phyloP scores from a whole-genome alignment of 306 rosid genomes.

The Quercus bicolor region DNA sequence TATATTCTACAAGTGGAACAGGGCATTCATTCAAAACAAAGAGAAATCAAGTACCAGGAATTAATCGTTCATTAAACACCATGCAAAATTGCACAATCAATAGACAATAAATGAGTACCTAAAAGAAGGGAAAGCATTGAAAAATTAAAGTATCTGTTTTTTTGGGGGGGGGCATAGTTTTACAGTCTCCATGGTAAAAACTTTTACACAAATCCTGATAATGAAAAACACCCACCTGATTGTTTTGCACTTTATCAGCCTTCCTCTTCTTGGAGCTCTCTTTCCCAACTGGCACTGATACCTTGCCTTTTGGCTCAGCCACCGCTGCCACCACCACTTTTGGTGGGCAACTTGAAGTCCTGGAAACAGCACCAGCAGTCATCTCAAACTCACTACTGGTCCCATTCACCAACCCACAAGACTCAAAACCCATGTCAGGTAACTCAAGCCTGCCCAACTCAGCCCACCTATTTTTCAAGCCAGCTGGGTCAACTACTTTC shows the following conservation, averaged over 20 bases:
- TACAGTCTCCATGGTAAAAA: not conserved
- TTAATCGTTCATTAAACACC: not conserved
- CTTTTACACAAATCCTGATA: not conserved
- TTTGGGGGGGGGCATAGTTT: not conserved
- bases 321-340: slow-evolving; percentile 16
- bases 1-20: not conserved
- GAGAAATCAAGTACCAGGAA: not conserved
- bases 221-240: slow-evolving; percentile 34
- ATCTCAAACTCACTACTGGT: slow-evolving; percentile 23
- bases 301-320: slow-evolving; percentile 16
- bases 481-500: slow-evolving; percentile 40
- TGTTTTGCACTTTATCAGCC: slow-evolving; percentile 39
- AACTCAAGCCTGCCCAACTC: slow-evolving; percentile 31
- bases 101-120: not conserved
- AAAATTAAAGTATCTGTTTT: not conserved
- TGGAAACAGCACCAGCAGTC: slow-evolving; percentile 38
- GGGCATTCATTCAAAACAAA: not conserved
- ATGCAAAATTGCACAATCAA: not conserved
- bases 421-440: slow-evolving; percentile 14
- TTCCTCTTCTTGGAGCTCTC: slow-evolving; percentile 66
- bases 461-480: slow-evolving; percentile 45
- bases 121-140: not conserved
- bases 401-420: slow-evolving; percentile 13
- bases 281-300: slow-evolving; percentile 22
- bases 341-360: slow-evolving; percentile 58